Conservation (phyloP, 768 basidiomycete species). For the Leccinum sublutescens region DNA sequence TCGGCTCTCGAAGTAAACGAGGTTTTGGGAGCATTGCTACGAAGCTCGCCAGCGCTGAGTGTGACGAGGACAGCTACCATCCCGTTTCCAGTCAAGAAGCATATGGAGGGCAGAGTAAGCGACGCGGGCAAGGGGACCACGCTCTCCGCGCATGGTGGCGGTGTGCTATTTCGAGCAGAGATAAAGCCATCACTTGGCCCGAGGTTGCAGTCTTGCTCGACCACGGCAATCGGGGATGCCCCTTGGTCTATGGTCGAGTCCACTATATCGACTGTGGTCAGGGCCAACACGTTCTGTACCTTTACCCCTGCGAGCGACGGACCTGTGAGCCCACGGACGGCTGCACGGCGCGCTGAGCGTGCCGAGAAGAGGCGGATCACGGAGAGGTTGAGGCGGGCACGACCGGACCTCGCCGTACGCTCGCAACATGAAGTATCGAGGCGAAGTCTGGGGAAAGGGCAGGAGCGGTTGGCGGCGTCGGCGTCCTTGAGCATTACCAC, state of each 20-base stretch:
- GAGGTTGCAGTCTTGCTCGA: slow-evolving; percentile 1
- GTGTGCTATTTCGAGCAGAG: background rate
- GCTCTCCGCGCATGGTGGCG: background rate
- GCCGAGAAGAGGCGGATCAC: slow-evolving; percentile 28
- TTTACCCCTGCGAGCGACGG: background rate
- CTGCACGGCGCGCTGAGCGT: slow-evolving; percentile 17
- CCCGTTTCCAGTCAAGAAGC: slow-evolving; percentile 23
- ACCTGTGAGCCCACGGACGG: slow-evolving; percentile 19
- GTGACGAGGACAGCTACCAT: slow-evolving; percentile 11
- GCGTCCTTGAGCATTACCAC: background rate
- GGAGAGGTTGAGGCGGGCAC: slow-evolving; percentile 42
- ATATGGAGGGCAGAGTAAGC: background rate
- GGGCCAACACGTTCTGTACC: background rate
- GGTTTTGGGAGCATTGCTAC: background rate
- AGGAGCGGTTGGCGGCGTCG: background rate
- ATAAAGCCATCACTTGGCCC: background rate
- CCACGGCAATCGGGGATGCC: background rate
- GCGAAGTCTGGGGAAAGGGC: too few relatives aligned
- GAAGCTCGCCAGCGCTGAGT: background rate
- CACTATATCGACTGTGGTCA: background rate
- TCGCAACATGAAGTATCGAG: slow-evolving; percentile 2
- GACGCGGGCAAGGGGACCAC: slow-evolving; percentile 4
- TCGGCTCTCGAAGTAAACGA: background rate
- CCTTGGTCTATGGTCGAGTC: background rate
- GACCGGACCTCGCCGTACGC: slow-evolving; percentile 41